A percentile compares a stretch with the other conserved stretches of the same genome.
phyloP scores from a whole-genome alignment of 2,329 filamentous ascomycete genomes.

The Herpotrichia juniperi region DNA sequence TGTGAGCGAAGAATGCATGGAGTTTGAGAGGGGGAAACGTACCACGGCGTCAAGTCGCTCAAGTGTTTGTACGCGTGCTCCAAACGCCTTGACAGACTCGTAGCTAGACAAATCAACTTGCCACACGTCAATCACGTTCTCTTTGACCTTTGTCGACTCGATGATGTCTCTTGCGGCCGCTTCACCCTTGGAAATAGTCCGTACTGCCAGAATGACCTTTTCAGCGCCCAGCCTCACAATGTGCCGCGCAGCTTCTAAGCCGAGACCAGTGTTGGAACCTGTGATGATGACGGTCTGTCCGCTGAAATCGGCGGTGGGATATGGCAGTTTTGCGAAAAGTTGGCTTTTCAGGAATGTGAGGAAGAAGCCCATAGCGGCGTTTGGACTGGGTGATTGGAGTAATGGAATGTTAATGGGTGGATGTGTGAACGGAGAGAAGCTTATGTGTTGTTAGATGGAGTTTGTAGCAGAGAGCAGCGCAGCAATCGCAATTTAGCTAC shows the following conservation, averaged over 20 bases:
- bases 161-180: neutral
- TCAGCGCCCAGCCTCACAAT: constrained; percentile 20
- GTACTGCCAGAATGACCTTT: constrained; percentile 31
- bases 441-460: too few species aligned
- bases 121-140: constrained; percentile 36
- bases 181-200: constrained; percentile 10
- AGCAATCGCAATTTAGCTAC: too few species aligned
- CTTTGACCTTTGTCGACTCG: neutral
- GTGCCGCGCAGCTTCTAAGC: constrained; percentile 26
- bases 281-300: constrained; percentile 50
- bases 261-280: constrained; percentile 31
- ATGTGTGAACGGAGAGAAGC: too few species aligned
- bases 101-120: constrained; percentile 47
- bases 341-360: neutral
- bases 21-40: too few species aligned
- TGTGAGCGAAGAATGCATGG: too few species aligned
- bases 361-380: too few species aligned
- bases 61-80: constrained; percentile 21
- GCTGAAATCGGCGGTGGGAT: neutral
- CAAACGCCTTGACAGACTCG: constrained; percentile 40
- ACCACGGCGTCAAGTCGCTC: constrained; percentile 35
- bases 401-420: too few species aligned
- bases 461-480: too few species aligned
- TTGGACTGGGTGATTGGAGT: too few species aligned
- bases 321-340: neutral